Conservation (phyloP, 495 filamentous ascomycete genomes). For the Hypoxylon rickii region DNA sequence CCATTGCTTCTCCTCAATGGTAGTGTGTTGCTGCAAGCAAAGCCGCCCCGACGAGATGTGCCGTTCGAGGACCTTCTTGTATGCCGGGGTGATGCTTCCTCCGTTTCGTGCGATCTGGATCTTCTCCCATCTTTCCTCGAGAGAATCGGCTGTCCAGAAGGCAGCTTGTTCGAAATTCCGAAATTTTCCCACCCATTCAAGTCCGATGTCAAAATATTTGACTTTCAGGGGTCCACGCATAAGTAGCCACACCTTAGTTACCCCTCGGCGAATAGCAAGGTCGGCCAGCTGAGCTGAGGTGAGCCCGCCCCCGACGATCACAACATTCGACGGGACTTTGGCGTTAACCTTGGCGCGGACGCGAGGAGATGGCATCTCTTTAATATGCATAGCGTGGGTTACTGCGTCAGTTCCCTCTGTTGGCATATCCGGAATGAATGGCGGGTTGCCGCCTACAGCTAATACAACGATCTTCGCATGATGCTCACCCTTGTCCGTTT, state of each 20-base stretch:
- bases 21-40: conserved; percentile 55
- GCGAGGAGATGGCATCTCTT: conserved; percentile 49
- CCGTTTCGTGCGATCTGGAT: conserved; percentile 61
- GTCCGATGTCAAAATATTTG: conserved; percentile 66
- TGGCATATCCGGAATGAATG: conserved; percentile 51
- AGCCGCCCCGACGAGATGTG: conserved; percentile 50
- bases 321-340: conserved; percentile 53
- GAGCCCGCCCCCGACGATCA: conserved; percentile 65
- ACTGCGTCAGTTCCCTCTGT: conserved; percentile 49
- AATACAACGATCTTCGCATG: conserved; percentile 59
- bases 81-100: conserved; percentile 64
- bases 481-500: conserved; percentile 48
- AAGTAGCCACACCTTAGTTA: conserved; percentile 60
- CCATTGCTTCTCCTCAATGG: conserved; percentile 40
- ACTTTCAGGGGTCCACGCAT: conserved; percentile 63
- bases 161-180: conserved; percentile 65
- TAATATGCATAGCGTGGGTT: conserved; percentile 62
- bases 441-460: conserved; percentile 60
- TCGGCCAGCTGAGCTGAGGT: conserved; percentile 65
- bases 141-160: conserved; percentile 65
- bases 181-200: conserved; percentile 70
- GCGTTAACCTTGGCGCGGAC: conserved; percentile 53
- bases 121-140: conserved; percentile 63
- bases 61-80: conserved; percentile 57
- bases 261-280: conserved; percentile 57